Evolutionary conservation across 805 yeast species (phyloP).

Genomic region (Wickerhamiella siamensis): DNA sequence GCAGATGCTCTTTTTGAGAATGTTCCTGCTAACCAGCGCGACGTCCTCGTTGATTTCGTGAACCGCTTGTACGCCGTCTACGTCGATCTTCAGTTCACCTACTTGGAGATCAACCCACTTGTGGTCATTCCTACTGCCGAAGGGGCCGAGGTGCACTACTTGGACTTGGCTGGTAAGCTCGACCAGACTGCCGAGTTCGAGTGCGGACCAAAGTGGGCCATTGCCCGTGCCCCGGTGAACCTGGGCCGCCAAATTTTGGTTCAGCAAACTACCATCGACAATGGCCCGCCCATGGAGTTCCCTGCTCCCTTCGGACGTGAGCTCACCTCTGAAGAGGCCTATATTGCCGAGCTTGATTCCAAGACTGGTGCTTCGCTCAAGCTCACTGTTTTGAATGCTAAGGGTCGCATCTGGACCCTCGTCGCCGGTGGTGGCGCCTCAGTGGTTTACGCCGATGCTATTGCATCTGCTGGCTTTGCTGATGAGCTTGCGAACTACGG

Average conservation of each 20-base stretch:
- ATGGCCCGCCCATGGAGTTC: slow-evolving; percentile 36
- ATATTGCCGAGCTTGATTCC: slow-evolving; percentile 34
- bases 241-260: slow-evolving; percentile 24
- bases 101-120: slow-evolving; percentile 33
- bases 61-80: slow-evolving; percentile 34
- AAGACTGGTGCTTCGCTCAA: slow-evolving; percentile 36
- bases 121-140: slow-evolving; percentile 29
- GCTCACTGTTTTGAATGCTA: slow-evolving; percentile 30
- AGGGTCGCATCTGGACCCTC: slow-evolving; percentile 34
- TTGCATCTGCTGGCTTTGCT: slow-evolving; percentile 34
- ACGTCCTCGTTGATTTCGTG: slow-evolving; percentile 30
- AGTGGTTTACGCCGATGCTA: slow-evolving; percentile 35
- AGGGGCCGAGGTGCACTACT: slow-evolving; percentile 31
- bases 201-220: slow-evolving; percentile 36
- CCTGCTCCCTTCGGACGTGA: slow-evolving; percentile 37
- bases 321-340: slow-evolving; percentile 31
- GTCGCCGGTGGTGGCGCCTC: slow-evolving; percentile 38
- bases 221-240: slow-evolving; percentile 31
- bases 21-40: slow-evolving; percentile 30
- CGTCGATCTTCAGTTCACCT: slow-evolving; percentile 34
- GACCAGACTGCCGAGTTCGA: slow-evolving; percentile 37
- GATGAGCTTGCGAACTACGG: slow-evolving; percentile 34
- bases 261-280: slow-evolving; percentile 26
- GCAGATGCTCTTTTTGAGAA: slow-evolving; percentile 24
- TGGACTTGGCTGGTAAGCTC: slow-evolving; percentile 35